phyloP scores from a whole-genome alignment of 768 basidiomycete genomes.

The Kondoa subrosea region DNA sequence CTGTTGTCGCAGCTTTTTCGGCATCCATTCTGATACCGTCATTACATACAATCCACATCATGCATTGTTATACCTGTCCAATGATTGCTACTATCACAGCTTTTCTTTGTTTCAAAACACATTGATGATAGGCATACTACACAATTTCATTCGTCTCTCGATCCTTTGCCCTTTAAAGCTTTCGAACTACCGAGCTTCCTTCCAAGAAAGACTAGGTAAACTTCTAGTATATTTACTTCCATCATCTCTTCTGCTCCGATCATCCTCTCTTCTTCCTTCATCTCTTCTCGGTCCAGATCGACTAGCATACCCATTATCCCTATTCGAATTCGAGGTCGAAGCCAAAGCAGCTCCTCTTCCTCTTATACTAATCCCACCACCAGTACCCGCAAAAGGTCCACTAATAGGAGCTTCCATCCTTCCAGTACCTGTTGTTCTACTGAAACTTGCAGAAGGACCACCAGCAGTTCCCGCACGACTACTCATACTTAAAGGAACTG shows the following conservation, averaged over 20 bases:
- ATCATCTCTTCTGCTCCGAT: neutral
- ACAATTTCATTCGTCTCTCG: too few species aligned
- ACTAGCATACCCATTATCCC: neutral
- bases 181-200: too few species aligned
- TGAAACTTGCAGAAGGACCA: neutral
- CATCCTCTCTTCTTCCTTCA: neutral
- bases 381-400: neutral
- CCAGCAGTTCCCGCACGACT: neutral
- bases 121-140: too few species aligned
- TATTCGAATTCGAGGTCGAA: neutral
- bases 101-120: too few species aligned
- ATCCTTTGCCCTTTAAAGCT: too few species aligned
- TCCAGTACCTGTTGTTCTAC: neutral
- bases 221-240: neutral
- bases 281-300: neutral
- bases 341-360: neutral
- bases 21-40: too few species aligned
- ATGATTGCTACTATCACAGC: too few species aligned
- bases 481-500: neutral
- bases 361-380: neutral
- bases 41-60: too few species aligned
- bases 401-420: neutral
- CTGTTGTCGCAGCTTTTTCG: too few species aligned
- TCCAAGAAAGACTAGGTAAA: neutral
- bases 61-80: too few species aligned